Evolutionary conservation across 169 alveolate species (phyloP).

Genomic region (Plasmodium yoelii): DNA sequence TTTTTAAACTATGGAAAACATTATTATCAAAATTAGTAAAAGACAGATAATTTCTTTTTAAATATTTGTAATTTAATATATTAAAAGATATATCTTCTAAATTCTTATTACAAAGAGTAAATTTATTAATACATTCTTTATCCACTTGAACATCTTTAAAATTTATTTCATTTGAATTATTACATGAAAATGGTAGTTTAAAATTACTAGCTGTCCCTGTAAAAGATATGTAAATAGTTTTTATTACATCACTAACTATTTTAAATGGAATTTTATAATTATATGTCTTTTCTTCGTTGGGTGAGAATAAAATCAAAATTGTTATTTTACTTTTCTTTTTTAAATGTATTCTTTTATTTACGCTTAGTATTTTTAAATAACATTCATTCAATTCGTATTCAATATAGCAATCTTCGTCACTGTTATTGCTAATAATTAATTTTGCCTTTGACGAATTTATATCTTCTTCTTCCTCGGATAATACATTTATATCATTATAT

Average conservation of each 20-base stretch:
- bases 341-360: constrained; percentile 24
- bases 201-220: constrained; percentile 63
- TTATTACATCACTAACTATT: constrained; percentile 36
- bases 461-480: constrained; percentile 17
- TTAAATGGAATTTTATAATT: constrained; percentile 55
- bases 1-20: constrained; percentile 34
- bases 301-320: constrained; percentile 36
- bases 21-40: constrained; percentile 58
- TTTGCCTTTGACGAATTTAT: constrained; percentile 24
- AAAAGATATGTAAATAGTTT: constrained; percentile 25
- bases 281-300: constrained; percentile 60
- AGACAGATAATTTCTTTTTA: constrained; percentile 29
- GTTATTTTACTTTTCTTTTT: constrained; percentile 28
- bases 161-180: constrained; percentile 49
- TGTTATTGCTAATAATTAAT: constrained; percentile 49
- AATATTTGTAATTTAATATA: constrained; percentile 33
- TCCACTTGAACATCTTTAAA: constrained; percentile 67
- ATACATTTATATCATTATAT: constrained; percentile 1
- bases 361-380: constrained; percentile 27
- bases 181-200: constrained; percentile 59
- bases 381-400: constrained; percentile 62
- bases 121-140: constrained; percentile 56
- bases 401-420: constrained; percentile 62
- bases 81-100: constrained; percentile 64
- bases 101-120: constrained; percentile 49